Evolutionary conservation across 441 rosid genomes (phyloP).

Genomic region (Adansonia madagascariensis): DNA sequence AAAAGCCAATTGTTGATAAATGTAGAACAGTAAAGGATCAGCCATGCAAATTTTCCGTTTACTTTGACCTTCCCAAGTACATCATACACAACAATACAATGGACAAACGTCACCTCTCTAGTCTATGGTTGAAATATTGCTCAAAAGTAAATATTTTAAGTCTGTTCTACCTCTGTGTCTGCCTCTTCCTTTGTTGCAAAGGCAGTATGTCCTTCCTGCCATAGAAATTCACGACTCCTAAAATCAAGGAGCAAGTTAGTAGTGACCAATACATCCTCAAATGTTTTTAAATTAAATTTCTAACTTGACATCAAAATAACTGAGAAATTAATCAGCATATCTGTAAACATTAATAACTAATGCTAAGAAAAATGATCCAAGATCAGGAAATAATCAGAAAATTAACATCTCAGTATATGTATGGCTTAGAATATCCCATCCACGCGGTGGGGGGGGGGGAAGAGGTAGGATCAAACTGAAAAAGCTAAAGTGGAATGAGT

Average conservation of each 20-base stretch:
- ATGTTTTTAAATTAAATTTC: not conserved
- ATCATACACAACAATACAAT: not conserved
- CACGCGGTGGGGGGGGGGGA: not conserved
- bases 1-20: conserved; percentile 20
- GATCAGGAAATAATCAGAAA: not conserved
- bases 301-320: not conserved
- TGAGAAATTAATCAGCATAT: not conserved
- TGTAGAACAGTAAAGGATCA: conserved; percentile 5
- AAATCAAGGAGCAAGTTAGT: conserved; percentile 31
- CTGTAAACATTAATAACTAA: not conserved
- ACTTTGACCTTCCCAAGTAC: conserved; percentile 13
- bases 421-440: not conserved
- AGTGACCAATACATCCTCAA: not conserved
- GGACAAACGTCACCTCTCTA: not conserved
- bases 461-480: not conserved
- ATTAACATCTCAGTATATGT: conserved; percentile 10
- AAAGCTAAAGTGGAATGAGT: not conserved
- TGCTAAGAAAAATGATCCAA: not conserved
- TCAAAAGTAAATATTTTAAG: conserved; percentile 27
- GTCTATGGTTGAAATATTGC: not conserved
- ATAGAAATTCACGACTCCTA: conserved; percentile 98
- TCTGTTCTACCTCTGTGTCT: conserved; percentile 74
- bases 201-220: conserved; percentile 99
- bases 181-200: conserved; percentile 92
- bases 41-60: not conserved